These are phyloP conservation scores for Stevia rebaudiana DNA, from an alignment of 140 eudicot genomes.

Conservation along the genomic window DNA sequence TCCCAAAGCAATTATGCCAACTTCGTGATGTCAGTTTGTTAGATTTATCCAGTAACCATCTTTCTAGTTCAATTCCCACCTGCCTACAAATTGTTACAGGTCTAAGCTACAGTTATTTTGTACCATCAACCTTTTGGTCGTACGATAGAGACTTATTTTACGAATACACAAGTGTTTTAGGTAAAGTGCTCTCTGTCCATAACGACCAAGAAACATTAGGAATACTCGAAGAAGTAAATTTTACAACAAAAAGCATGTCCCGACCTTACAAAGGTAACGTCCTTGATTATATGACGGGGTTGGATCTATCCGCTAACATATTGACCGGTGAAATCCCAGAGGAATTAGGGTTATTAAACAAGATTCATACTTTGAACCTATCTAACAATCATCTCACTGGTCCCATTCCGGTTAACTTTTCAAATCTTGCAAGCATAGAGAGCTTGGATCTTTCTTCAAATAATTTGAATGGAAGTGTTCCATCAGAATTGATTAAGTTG, in stretches of 20 bases:
- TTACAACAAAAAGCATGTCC: constrained; percentile 16
- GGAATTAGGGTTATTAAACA: constrained; percentile 13
- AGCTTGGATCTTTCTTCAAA: neutral
- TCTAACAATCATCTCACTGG: constrained; percentile 26
- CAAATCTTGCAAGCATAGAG: constrained; percentile 15
- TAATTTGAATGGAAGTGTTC: neutral
- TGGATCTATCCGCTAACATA: constrained; percentile 33
- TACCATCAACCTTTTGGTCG: too few relatives aligned
- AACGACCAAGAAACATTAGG: too few relatives aligned
- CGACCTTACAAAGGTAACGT: constrained; percentile 11
- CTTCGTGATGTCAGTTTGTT: neutral
- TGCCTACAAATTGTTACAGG: too few relatives aligned
- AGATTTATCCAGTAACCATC: constrained; percentile 4
- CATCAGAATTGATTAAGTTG: neutral
- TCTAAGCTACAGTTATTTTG: too few relatives aligned
- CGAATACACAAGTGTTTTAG: too few relatives aligned
- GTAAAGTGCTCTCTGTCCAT: too few relatives aligned
- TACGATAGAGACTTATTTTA: too few relatives aligned
- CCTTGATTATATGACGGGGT: constrained; percentile 23
- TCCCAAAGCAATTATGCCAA: constrained; percentile 17
- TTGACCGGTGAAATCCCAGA: constrained; percentile 26
- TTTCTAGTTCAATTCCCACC: too few relatives aligned
- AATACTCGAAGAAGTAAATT: constrained; percentile 11
- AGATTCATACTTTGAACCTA: constrained; percentile 18
- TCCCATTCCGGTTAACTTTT: constrained; percentile 20